Evolutionary conservation across 2,329 filamentous ascomycete genomes (phyloP).

Genomic region (Diaporthe australafricana): DNA sequence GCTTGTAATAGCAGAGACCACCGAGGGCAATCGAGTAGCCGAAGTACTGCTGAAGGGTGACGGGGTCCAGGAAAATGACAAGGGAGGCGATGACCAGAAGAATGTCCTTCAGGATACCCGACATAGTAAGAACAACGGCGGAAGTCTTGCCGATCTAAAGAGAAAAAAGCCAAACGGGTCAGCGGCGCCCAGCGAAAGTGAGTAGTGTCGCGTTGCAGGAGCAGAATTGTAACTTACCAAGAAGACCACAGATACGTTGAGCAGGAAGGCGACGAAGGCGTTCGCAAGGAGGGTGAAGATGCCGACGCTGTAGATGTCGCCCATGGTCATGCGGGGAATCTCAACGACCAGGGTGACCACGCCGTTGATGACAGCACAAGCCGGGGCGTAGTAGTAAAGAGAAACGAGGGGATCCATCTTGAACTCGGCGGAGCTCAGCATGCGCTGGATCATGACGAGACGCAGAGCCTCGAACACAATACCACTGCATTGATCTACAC

Average conservation of each 20-base stretch:
- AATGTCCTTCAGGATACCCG: conserved; percentile 80
- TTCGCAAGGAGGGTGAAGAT: conserved; percentile 76
- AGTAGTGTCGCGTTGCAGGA: not conserved
- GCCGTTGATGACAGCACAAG: conserved; percentile 82
- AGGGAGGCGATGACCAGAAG: conserved; percentile 76
- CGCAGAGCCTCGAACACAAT: conserved; percentile 82
- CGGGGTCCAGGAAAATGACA: conserved; percentile 74
- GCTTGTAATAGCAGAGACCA: conserved; percentile 46
- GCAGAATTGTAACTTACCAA: conserved; percentile 63
- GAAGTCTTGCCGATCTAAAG: conserved; percentile 76
- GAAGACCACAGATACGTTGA: conserved; percentile 85
- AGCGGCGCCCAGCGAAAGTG: not conserved
- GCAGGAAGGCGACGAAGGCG: conserved; percentile 77
- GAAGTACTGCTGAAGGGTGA: conserved; percentile 74
- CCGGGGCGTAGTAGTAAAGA: conserved; percentile 85
- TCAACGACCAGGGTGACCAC: conserved; percentile 77
- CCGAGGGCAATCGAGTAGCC: conserved; percentile 72
- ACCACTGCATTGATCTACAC: conserved; percentile 74
- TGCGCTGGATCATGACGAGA: conserved; percentile 81
- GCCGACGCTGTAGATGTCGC: conserved; percentile 76
- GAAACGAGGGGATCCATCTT: conserved; percentile 91
- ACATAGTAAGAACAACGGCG: conserved; percentile 77
- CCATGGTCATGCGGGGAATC: conserved; percentile 72
- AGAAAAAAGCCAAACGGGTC: conserved; percentile 23
- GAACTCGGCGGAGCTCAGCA: conserved; percentile 81